Conservation (phyloP, 305 asterid species). For the Monarda citriodora region DNA sequence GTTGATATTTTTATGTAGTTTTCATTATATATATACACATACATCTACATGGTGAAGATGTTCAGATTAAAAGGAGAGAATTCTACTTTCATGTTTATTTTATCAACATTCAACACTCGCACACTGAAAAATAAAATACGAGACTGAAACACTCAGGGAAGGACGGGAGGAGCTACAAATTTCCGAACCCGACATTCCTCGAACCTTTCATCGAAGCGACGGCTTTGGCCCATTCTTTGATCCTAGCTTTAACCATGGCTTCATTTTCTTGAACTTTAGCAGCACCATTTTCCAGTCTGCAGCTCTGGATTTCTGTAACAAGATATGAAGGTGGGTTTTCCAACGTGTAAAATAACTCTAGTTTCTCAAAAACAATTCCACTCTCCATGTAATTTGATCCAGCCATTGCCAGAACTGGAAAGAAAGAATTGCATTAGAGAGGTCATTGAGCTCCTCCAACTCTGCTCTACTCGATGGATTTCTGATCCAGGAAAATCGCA, state of each 20-base stretch:
- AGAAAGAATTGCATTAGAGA: too few species aligned
- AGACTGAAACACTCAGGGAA: not conserved
- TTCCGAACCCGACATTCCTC: not conserved
- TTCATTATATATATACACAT: not conserved
- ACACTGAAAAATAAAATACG: not conserved
- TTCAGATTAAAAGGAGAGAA: not conserved
- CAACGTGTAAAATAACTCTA: not conserved
- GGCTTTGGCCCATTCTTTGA: conserved; percentile 4
- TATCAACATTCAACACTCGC: too few species aligned
- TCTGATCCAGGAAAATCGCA: too few species aligned
- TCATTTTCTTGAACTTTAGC: not conserved
- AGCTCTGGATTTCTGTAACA: not conserved
- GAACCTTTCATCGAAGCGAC: not conserved
- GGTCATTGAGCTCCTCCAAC: too few species aligned
- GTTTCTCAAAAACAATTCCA: not conserved
- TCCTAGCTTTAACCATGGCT: not conserved
- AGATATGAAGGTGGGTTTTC: not conserved
- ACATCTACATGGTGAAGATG: not conserved
- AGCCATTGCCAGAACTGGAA: conserved; percentile 18
- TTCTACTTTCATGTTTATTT: too few species aligned
- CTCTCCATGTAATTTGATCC: conserved; percentile 1
- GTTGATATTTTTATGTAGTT: not conserved
- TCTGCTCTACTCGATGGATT: too few species aligned
- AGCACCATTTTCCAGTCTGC: not conserved
- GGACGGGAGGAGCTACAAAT: not conserved